These are phyloP conservation scores for Ciborinia camelliae DNA, from an alignment of 2,329 filamentous ascomycete genomes.

Conservation along the genomic window DNA sequence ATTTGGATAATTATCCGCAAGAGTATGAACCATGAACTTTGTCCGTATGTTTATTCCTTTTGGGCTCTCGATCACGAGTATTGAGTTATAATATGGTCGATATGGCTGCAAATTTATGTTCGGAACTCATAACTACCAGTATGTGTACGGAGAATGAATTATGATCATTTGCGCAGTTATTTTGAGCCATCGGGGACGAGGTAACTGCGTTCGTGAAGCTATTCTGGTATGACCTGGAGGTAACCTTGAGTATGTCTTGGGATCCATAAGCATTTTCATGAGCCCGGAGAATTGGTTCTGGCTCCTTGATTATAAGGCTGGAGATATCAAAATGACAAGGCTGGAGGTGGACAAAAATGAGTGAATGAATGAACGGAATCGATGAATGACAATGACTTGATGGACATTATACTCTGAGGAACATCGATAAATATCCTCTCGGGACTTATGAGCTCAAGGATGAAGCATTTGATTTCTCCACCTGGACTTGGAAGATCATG, in stretches of 20 bases:
- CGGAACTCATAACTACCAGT: rapidly evolving
- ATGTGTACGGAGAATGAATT: neutral
- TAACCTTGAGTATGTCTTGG: neutral
- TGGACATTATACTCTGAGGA: too few relatives aligned
- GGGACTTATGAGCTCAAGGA: too few relatives aligned
- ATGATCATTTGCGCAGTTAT: too few relatives aligned
- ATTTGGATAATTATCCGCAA: neutral
- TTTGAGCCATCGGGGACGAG: neutral
- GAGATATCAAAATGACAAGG: neutral
- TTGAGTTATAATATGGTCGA: neutral
- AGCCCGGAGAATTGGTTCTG: neutral
- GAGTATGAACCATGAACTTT: neutral
- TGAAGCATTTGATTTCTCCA: too few relatives aligned
- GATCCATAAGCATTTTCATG: neutral
- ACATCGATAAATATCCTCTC: too few relatives aligned
- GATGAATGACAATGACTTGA: neutral
- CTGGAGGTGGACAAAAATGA: neutral
- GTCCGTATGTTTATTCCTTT: neutral
- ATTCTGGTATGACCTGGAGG: neutral
- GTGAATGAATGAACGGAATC: neutral
- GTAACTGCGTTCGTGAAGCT: neutral
- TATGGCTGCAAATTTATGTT: too few relatives aligned
- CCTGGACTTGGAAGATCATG: too few relatives aligned
- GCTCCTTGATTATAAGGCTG: neutral
- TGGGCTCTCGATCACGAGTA: too few relatives aligned